These are phyloP conservation scores for Globisporangium megalacanthum DNA, from an alignment of 352 stramenopile genomes.

Conservation along the genomic window DNA sequence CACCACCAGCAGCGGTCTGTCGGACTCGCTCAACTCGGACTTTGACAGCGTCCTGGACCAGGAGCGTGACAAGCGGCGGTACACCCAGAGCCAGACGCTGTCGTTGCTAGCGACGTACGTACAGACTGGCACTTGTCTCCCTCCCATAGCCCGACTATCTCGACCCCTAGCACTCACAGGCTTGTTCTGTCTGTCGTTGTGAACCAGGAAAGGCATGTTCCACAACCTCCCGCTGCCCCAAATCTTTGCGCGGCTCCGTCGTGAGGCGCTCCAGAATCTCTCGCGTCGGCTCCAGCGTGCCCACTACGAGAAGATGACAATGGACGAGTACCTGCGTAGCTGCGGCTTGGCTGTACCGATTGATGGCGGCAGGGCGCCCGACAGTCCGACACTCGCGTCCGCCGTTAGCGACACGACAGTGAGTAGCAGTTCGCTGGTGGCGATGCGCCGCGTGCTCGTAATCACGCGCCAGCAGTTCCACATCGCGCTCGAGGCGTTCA, in stretches of 20 bases:
- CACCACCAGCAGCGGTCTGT: conserved; percentile 2
- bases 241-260: conserved; percentile 45
- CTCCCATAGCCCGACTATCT: no score
- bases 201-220: conserved; percentile 15
- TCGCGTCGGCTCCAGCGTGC: conserved; percentile 28
- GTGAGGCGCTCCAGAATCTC: conserved; percentile 51
- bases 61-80: conserved; percentile 28
- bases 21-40: conserved; percentile 10
- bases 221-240: conserved; percentile 38
- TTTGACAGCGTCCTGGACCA: conserved; percentile 33
- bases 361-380: neutral
- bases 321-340: conserved; percentile 65
- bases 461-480: conserved; percentile 58
- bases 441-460: conserved; percentile 25
- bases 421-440: conserved; percentile 13
- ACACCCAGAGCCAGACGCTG: conserved; percentile 16
- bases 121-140: no score
- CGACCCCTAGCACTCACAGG: no score
- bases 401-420: neutral
- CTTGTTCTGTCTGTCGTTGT: neutral
- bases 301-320: conserved; percentile 38
- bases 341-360: conserved; percentile 19
- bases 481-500: conserved; percentile 51
- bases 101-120: conserved; percentile 16
- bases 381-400: no score